Conservation (phyloP, 495 filamentous ascomycete species). For the Oidiodendron maius region DNA sequence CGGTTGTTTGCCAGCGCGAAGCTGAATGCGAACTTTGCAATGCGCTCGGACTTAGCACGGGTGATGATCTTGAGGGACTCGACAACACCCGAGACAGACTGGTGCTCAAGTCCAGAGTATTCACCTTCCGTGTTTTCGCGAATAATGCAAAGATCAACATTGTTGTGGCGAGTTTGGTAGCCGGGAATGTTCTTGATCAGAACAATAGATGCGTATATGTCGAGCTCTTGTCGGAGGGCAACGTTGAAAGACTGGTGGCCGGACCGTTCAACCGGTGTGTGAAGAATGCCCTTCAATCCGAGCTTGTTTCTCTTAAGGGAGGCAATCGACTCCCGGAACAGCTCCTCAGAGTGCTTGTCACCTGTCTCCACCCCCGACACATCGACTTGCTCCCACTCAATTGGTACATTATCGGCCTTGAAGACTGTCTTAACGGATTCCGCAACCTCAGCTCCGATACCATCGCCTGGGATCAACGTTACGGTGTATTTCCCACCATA, state of each 20-base stretch:
- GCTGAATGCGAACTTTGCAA: slow-evolving; percentile 96
- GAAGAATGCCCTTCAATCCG: slow-evolving; percentile 93
- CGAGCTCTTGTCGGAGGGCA: slow-evolving; percentile 94
- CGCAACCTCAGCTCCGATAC: slow-evolving; percentile 95
- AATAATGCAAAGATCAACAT: slow-evolving; percentile 97
- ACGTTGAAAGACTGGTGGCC: slow-evolving; percentile 99
- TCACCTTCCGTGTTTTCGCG: slow-evolving; percentile 99
- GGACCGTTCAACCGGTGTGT: slow-evolving; percentile 93
- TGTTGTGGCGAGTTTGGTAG: slow-evolving; percentile 92
- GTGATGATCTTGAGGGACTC: slow-evolving; percentile 99
- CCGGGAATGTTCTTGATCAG: slow-evolving; percentile 99
- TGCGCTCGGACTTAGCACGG: slow-evolving; percentile 95
- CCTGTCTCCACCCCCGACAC: slow-evolving; percentile 88
- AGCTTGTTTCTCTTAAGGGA: slow-evolving; percentile 98
- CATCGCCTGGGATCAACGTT: slow-evolving; percentile 95
- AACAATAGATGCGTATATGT: slow-evolving; percentile 98
- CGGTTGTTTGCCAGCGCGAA: slow-evolving; percentile 97
- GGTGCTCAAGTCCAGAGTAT: slow-evolving; percentile 97
- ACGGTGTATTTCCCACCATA: slow-evolving; percentile 99
- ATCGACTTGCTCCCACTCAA: slow-evolving; percentile 98
- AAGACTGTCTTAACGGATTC: slow-evolving; percentile 98
- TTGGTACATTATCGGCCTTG: slow-evolving; percentile 98
- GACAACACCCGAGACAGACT: slow-evolving; percentile 93
- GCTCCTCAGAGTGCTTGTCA: slow-evolving; percentile 83
- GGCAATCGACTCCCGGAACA: slow-evolving; percentile 89